Base-by-base conservation (phyloP, 108 stramenopile species). In the Cyclotella cryptica region DNA sequence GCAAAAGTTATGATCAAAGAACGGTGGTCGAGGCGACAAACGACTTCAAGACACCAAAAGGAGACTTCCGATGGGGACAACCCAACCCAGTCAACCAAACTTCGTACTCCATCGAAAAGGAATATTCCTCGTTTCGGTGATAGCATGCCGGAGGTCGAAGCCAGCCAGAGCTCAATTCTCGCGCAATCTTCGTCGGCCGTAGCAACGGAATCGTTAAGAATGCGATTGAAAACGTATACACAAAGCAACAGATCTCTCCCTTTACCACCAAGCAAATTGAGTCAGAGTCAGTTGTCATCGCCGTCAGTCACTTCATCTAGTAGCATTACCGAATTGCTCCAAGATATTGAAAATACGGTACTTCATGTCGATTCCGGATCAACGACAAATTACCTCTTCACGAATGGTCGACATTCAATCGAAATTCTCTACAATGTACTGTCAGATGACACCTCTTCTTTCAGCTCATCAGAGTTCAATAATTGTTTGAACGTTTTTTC, bases 1-100 rank as follows among this genome's bases (percentile, higher is more conserved):
- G 85, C 88, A 5, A 72, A 78, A 44, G 60, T 49, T 12, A 60
- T 87, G 62, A 79, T 95, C 29, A 85, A 85, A 69, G 90, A 92
- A 29, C 85, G 86, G 17, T 74, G 74, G 61, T 65, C 43, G 27
- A 84, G 70, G 39, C 78, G 73, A 46, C 60, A 55, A 29, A 47
- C 22, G 13, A 54, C 43, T 43, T 14, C 54, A 74, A 43, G 59
- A 22, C 63, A n/a, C n/a, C n/a, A n/a, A n/a, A n/a, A n/a, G n/a
- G n/a, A n/a, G n/a, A n/a, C n/a, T n/a, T 30, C 61, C 60, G 11
- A 22, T 30, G 27, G 35, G 63, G 80, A 77, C 55, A 70, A 49
- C 41, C 29, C 30, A 14, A 60, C 12, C 35, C 70, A 58, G 41
- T 15, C 6, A 8, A 46, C 45, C 45, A 75, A 19, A 49, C 26